Evolutionary conservation across 192 early-diverging fungal species (phyloP).

Genomic region (Coemansia brasiliensis): DNA sequence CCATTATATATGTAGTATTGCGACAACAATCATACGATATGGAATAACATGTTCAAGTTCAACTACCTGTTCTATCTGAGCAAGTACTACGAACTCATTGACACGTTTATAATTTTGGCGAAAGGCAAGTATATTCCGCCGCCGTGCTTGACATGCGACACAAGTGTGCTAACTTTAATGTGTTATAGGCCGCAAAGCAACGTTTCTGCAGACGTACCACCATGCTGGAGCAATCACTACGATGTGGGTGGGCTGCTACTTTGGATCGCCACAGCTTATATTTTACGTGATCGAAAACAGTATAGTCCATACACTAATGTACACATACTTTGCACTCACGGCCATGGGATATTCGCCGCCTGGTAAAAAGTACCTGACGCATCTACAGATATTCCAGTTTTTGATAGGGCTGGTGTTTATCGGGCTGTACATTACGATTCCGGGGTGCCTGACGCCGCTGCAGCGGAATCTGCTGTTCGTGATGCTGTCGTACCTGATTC

Average conservation of each 20-base stretch:
- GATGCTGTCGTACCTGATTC: constrained; percentile 73
- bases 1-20: constrained; percentile 52
- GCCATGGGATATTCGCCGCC: constrained; percentile 73
- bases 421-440: constrained; percentile 65
- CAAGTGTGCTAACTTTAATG: neutral
- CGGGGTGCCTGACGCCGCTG: constrained; percentile 60
- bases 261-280: constrained; percentile 77
- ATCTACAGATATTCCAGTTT: constrained; percentile 87
- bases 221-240: constrained; percentile 86
- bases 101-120: constrained; percentile 81
- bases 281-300: constrained; percentile 80
- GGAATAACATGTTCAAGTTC: constrained; percentile 78
- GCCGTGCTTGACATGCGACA: neutral
- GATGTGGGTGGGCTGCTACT: constrained; percentile 85
- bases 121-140: constrained; percentile 54
- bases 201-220: constrained; percentile 85
- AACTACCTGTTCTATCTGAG: constrained; percentile 86
- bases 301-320: constrained; percentile 88
- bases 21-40: constrained; percentile 66
- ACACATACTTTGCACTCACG: constrained; percentile 77
- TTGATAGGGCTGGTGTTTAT: constrained; percentile 69
- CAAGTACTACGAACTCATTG: constrained; percentile 87
- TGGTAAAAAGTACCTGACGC: constrained; percentile 79
- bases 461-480: constrained; percentile 66
- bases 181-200: constrained; percentile 61